Evolutionary conservation across 1,139 yeast genomes (phyloP), one percentile per base, ranked within the genome.

Genomic region (Lodderomyces jiufengensis): DNA sequence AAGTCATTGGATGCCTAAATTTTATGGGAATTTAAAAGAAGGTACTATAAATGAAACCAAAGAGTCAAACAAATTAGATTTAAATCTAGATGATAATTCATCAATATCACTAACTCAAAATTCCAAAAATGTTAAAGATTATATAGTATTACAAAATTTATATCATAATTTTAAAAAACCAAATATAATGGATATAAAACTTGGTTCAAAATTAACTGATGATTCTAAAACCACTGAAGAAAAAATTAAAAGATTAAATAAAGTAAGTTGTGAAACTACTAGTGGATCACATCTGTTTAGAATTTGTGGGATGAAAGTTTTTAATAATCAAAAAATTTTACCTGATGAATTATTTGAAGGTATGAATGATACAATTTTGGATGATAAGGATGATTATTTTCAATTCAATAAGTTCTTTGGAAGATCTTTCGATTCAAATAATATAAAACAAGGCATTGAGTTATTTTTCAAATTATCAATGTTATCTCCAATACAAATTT

Each of bases 291-390:
- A 85, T 13, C 72, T 78, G 14, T 78, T 83, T 45, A 65, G 98
- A 40, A 74, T 92, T 2, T 90, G 97, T 48, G 98, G 98, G 0
- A 85, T 92, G 95, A 82, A 81, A 48, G 59, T 83, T 2, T 70
- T 59, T 45, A 52, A 58, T 31, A 11, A 23, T 5, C 25, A 29
- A 18, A 40, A 40, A 1, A 16, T 9, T 10, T 24, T 29, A 10
- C 33, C 39, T n/a, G 14, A 18, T 3, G 46, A 44, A 27, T 24
- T 52, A 12, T 51, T 43, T 38, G 40, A 43, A 14, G 43, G 44
- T 10, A 58, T 49, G 50, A 37, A 39, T 26, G 35, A 41, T 9
- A 35, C 40, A 12, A 47, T 44, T 16, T 44, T 40, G 0, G 54
- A 51, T 8, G 55, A 50, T 1, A 59, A 59, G 8, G 48, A 53